Base-by-base conservation (phyloP, 1,139 yeast species). In the Candida sanyaensis region DNA sequence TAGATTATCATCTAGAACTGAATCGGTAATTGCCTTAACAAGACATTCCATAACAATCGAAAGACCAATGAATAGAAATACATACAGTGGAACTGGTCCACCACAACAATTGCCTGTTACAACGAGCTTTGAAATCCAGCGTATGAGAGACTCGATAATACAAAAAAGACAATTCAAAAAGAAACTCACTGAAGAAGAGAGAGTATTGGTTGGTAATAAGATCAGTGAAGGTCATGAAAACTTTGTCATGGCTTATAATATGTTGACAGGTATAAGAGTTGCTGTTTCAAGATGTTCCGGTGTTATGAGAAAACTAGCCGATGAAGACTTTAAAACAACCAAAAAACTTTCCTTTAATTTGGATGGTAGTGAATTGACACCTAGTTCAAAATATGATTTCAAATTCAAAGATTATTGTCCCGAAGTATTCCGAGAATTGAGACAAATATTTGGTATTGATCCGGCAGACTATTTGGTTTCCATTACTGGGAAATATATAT, bases 401-500 rank as follows among this genome's bases (percentile, higher is more conserved):
- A 93, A 93, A 64, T 95, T 95, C 66, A 95, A 95, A 69, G 99
- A 95, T 65, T 95, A 95, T 65, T 81, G 93, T 29, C 99, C 99
- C 0, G 90, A 88, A 67, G 97, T 95, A 2, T 95, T 95, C 63
- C 74, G 98, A 42, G 96, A 90, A 58, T 71, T 95, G 50, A 73
- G 99, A 47, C 75, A 80, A 9, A 64, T 82, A 38, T 95, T 95
- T 69, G 91, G 92, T 13, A 77, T 95, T 29, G 98, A 93, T 61
- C 97, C 96, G 2, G 98, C 97, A 0, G 99, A 95, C 66, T 95
- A 95, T 66, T 75, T 95, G 51, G 86, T 93, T 59, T 89, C 97
- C 1, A 77, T 95, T 55, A 92, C 98, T 0, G 93, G 97, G 17
- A 91, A 91, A 65, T 93, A 92, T 61, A 89, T 95, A 55, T 78